A percentile compares a stretch with the other conserved stretches of the same genome.
These are phyloP conservation scores for Mycena venus DNA, from an alignment of 768 basidiomycete species.

Conservation along the genomic window DNA sequence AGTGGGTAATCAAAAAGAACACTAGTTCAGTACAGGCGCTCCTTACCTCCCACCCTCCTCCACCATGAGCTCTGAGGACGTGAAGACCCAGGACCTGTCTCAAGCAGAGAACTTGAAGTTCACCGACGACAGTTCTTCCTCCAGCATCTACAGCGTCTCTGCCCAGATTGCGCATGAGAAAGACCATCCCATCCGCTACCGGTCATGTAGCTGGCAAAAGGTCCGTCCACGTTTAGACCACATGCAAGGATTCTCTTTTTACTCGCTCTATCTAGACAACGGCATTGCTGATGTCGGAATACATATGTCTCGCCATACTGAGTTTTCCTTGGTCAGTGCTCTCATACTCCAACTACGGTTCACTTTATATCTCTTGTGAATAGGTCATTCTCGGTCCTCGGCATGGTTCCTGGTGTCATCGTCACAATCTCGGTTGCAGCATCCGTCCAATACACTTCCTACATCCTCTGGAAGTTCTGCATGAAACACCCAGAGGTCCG, in stretches of 20 bases:
- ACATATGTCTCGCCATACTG: constrained; percentile 49
- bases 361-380: background rate
- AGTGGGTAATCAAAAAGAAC: constrained; percentile 19
- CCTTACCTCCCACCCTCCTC: background rate
- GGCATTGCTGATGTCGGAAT: constrained; percentile 49
- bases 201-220: constrained; percentile 53
- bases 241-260: background rate
- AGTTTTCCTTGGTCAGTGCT: constrained; percentile 38
- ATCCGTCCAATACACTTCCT: constrained; percentile 56
- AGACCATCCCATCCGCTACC: constrained; percentile 45
- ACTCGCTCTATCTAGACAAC: constrained; percentile 40
- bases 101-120: constrained; percentile 14
- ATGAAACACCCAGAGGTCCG: constrained; percentile 63
- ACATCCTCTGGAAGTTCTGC: constrained; percentile 61
- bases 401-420: constrained; percentile 57
- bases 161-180: constrained; percentile 34
- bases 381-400: constrained; percentile 51
- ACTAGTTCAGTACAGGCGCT: no score
- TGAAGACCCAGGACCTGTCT: background rate
- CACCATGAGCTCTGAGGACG: constrained; percentile 19
- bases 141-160: constrained; percentile 15
- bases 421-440: constrained; percentile 56
- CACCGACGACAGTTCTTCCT: background rate
- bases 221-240: constrained; percentile 27
- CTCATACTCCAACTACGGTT: background rate